phyloP scores from a whole-genome alignment of 2,329 filamentous ascomycete genomes.

The Aspergillus eucalypticola region DNA sequence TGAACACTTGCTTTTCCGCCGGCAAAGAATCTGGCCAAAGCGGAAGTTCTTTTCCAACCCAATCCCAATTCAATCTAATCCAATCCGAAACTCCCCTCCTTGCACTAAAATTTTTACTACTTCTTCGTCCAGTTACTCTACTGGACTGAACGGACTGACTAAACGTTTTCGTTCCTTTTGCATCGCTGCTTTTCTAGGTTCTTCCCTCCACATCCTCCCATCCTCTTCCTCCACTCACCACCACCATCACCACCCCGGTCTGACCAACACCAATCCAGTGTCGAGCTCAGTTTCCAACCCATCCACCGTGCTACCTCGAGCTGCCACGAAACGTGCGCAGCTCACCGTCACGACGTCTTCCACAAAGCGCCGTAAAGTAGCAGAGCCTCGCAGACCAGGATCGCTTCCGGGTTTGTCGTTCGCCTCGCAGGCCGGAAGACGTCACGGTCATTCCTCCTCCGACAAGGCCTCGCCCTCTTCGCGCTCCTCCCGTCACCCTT shows the following conservation, averaged over 20 bases:
- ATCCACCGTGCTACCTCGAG: conserved; percentile 35
- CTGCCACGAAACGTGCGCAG: conserved; percentile 48
- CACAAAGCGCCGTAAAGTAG: conserved; percentile 52
- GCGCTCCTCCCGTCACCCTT: conserved; percentile 19
- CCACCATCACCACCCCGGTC: not conserved
- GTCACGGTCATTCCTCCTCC: conserved; percentile 32
- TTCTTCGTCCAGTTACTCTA: too few relatives aligned
- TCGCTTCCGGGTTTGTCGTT: conserved; percentile 30
- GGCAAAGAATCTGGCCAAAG: too few relatives aligned
- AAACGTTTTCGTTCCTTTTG: not conserved
- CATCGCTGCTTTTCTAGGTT: conserved; percentile 1
- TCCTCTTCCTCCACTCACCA: not conserved
- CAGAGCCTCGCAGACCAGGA: conserved; percentile 44
- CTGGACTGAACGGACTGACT: not conserved
- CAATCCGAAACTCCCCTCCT: too few relatives aligned
- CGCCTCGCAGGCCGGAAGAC: conserved; percentile 37
- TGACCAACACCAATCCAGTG: conserved; percentile 2
- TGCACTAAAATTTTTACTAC: too few relatives aligned
- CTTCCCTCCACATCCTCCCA: conserved; percentile 2
- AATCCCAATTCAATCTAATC: too few relatives aligned
- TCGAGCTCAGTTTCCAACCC: conserved; percentile 4
- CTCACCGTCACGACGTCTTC: conserved; percentile 53
- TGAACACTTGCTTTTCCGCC: too few relatives aligned
- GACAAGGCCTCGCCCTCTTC: conserved; percentile 25
- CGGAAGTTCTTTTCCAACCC: too few relatives aligned